Percentiles rank a stretch among this genome's conserved stretches.
phyloP scores from a whole-genome alignment of 495 filamentous ascomycete genomes.

The Penicillium dipodomyicola region DNA sequence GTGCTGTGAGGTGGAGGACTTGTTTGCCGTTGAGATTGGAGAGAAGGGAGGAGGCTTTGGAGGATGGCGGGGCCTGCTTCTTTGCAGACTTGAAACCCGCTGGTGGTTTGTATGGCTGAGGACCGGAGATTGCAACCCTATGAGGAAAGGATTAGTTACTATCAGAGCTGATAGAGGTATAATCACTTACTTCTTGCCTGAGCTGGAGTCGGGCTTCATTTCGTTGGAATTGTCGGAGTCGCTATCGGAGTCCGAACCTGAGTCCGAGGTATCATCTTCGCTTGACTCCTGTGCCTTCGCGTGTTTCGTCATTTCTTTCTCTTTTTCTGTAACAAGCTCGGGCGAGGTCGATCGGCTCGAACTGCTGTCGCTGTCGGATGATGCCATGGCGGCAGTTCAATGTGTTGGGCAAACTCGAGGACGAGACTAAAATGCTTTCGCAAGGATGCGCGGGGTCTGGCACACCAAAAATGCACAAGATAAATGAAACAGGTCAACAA shows the following conservation, averaged over 20 bases:
- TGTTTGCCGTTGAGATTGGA: conserved; percentile 45
- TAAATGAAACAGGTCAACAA: not conserved
- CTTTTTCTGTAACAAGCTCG: conserved; percentile 28
- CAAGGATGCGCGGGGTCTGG: conserved; percentile 7
- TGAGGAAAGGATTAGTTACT: conserved; percentile 1
- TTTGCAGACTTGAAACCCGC: conserved; percentile 42
- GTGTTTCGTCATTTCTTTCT: conserved; percentile 29
- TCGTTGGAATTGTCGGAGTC: conserved; percentile 33
- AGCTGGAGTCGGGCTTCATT: conserved; percentile 31
- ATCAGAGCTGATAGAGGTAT: not conserved
- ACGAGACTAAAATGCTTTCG: conserved; percentile 1
- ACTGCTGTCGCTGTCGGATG: conserved; percentile 32
- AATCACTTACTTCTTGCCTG: conserved; percentile 26
- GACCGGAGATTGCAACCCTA: conserved; percentile 24
- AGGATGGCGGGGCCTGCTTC: conserved; percentile 35
- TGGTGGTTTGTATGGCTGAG: conserved; percentile 42
- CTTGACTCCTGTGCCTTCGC: conserved; percentile 27
- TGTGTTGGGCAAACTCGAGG: not conserved
- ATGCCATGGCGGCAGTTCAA: conserved; percentile 32
- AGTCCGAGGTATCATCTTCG: conserved; percentile 26
- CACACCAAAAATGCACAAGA: not conserved
- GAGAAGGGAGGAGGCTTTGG: conserved; percentile 36
- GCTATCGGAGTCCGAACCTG: conserved; percentile 29
- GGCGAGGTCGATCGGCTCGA: conserved; percentile 35
- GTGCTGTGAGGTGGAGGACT: conserved; percentile 45